A percentile compares a stretch with the other conserved stretches of the same genome.
Evolutionary conservation across 1,139 yeast species (phyloP).

Genomic region (Candida tropicalis): DNA sequence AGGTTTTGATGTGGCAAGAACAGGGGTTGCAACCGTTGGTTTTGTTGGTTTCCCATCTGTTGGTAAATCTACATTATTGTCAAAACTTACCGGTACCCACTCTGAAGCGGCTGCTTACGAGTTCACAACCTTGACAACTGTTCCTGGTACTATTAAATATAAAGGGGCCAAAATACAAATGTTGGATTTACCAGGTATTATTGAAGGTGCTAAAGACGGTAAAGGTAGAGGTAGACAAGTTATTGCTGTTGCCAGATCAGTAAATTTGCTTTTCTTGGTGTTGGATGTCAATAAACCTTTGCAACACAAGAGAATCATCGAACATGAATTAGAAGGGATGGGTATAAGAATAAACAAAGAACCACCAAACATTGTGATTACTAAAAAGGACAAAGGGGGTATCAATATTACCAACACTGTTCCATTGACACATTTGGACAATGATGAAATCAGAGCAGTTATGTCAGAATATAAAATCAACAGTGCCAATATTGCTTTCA

Average conservation of each 20-base stretch:
- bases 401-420: slow-evolving; percentile 90
- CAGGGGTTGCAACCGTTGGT: slow-evolving; percentile 97
- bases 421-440: slow-evolving; percentile 86
- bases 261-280: slow-evolving; percentile 88
- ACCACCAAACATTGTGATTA: slow-evolving; percentile 89
- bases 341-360: slow-evolving; percentile 91
- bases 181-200: slow-evolving; percentile 98
- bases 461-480: slow-evolving; percentile 93
- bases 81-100: slow-evolving; percentile 91
- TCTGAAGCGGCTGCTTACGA: slow-evolving; percentile 98
- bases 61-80: slow-evolving; percentile 89
- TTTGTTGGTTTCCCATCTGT: slow-evolving; percentile 98
- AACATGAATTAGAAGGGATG: slow-evolving; percentile 93
- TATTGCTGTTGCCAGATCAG: slow-evolving; percentile 96
- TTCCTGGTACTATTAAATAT: slow-evolving; percentile 93
- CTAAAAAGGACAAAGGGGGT: slow-evolving; percentile 95
- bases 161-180: slow-evolving; percentile 98
- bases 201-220: slow-evolving; percentile 99
- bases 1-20: slow-evolving; percentile 96
- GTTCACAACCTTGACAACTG: slow-evolving; percentile 95
- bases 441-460: slow-evolving; percentile 93
- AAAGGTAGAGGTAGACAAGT: slow-evolving; percentile 99
- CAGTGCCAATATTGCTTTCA: slow-evolving; percentile 94
- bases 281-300: slow-evolving; percentile 95
- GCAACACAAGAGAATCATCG: slow-evolving; percentile 90